Evolutionary conservation across 139 green algal species (phyloP).

Genomic region (Chlamydomonas eustigma): DNA sequence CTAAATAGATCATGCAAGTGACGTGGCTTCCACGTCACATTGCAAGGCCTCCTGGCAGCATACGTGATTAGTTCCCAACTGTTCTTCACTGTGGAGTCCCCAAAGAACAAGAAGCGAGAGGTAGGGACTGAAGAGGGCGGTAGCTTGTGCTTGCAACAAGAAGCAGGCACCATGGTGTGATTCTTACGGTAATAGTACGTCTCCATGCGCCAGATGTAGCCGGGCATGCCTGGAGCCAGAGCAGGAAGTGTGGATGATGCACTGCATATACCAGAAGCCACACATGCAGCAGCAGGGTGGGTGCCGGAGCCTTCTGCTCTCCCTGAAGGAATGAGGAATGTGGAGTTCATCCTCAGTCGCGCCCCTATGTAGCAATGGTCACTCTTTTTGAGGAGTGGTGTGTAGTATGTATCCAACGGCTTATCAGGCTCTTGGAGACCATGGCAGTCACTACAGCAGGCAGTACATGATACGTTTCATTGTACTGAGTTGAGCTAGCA

Average conservation of each 20-base stretch:
- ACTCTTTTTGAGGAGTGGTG: neutral
- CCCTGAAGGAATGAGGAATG: neutral
- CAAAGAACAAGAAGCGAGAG: neutral
- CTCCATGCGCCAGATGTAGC: neutral
- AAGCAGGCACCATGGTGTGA: neutral
- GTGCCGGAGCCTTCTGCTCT: neutral
- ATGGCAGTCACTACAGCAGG: slow-evolving; percentile 3
- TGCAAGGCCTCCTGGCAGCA: neutral
- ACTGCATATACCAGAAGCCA: neutral
- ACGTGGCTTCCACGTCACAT: neutral
- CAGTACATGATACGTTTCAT: no score
- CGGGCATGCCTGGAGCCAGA: neutral
- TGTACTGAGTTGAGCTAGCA: no score
- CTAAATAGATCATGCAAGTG: neutral
- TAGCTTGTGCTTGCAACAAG: neutral
- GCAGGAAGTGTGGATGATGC: neutral
- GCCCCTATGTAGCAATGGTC: slow-evolving; percentile 12
- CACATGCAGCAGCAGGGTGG: neutral
- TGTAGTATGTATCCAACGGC: neutral
- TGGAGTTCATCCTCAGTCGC: neutral
- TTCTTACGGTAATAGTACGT: neutral
- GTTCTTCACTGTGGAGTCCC: neutral
- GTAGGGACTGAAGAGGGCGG: neutral
- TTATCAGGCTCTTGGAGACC: slow-evolving; percentile 4
- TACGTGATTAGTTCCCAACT: neutral